phyloP scores from a whole-genome alignment of 306 rosid genomes.

The Ormosia emarginata region DNA sequence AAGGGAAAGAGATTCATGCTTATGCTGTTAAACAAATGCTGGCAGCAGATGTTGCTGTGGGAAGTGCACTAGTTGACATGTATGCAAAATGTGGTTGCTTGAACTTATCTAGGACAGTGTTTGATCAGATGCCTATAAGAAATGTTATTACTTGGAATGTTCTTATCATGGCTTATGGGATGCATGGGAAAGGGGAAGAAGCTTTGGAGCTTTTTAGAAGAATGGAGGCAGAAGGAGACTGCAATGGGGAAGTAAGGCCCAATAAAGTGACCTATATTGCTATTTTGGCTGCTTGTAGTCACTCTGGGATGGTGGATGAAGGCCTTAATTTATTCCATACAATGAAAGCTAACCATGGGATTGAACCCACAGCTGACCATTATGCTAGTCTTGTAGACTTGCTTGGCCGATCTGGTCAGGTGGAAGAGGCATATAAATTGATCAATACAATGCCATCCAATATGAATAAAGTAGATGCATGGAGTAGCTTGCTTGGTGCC shows the following conservation, averaged over 20 bases:
- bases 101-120: constrained; percentile 49
- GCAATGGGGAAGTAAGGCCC: constrained; percentile 42
- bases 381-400: constrained; percentile 86
- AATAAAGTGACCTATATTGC: constrained; percentile 64
- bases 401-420: constrained; percentile 81
- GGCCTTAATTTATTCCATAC: constrained; percentile 56
- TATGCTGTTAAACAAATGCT: constrained; percentile 60
- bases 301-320: constrained; percentile 62
- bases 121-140: constrained; percentile 63
- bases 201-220: constrained; percentile 57
- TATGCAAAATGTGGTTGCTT: constrained; percentile 87
- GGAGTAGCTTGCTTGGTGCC: constrained; percentile 91
- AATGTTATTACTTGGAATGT: constrained; percentile 85
- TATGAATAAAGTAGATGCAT: constrained; percentile 61
- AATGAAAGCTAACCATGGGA: constrained; percentile 59
- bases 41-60: constrained; percentile 71
- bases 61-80: constrained; percentile 86
- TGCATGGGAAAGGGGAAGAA: constrained; percentile 79
- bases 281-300: constrained; percentile 67
- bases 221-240: constrained; percentile 51
- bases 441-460: constrained; percentile 59
- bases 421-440: constrained; percentile 61
- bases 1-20: constrained; percentile 83
- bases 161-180: constrained; percentile 83
- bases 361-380: constrained; percentile 70